Percentiles rank a stretch among this genome's conserved stretches.
These are phyloP conservation scores for Aureobasidium uvarum DNA, from an alignment of 2,329 filamentous ascomycete species.

Conservation along the genomic window DNA sequence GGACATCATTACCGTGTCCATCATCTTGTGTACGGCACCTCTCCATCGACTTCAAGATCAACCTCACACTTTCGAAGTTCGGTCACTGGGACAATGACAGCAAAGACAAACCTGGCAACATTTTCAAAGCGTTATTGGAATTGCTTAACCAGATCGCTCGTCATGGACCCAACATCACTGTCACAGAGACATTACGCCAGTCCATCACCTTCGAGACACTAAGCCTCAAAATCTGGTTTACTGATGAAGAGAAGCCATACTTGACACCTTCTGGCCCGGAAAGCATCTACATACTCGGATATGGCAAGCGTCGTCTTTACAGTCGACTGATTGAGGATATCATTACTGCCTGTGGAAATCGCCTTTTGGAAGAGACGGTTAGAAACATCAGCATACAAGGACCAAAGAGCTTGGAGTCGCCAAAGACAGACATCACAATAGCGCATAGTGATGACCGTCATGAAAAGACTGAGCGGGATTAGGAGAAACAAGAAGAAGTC, in stretches of 20 bases:
- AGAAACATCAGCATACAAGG: not conserved
- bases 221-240: constrained; percentile 5
- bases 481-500: not conserved
- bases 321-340: not conserved
- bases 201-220: not conserved
- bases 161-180: constrained; percentile 12
- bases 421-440: constrained; percentile 1
- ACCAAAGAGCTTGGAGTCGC: constrained; percentile 3
- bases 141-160: constrained; percentile 1
- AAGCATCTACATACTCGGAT: constrained; percentile 13
- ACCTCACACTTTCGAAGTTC: constrained; percentile 4
- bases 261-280: not conserved
- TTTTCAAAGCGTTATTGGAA: not conserved
- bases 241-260: constrained; percentile 10
- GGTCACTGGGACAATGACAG: constrained; percentile 15
- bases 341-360: not conserved
- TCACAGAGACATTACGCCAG: not conserved
- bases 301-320: constrained; percentile 15
- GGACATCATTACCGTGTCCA: constrained; percentile 9
- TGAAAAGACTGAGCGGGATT: not conserved
- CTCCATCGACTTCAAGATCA: constrained; percentile 4
- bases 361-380: not conserved
- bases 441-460: not conserved
- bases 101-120: not conserved
- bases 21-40: constrained; percentile 8